phyloP scores from a whole-genome alignment of 306 rosid species.

The Pachyrhizus erosus region DNA sequence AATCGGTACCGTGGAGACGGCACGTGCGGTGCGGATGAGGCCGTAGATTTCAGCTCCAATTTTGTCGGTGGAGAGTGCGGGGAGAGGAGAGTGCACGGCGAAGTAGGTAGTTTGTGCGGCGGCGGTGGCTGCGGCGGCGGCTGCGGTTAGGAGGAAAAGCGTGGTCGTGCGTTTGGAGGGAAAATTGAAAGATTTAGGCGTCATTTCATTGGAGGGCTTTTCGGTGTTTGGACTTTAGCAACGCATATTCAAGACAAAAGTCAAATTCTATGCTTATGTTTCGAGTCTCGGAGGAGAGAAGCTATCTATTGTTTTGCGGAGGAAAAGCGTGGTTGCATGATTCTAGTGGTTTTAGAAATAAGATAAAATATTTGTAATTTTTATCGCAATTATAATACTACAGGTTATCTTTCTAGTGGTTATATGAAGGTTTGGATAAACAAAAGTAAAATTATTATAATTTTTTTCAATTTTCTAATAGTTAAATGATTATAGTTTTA shows the following conservation, averaged over 20 bases:
- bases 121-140: conserved; percentile 35
- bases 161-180: conserved; percentile 57
- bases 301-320: neutral
- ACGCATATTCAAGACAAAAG: neutral
- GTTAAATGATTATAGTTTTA: too few relatives aligned
- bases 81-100: conserved; percentile 19
- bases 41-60: conserved; percentile 54
- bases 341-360: neutral
- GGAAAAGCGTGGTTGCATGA: neutral
- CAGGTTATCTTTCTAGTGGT: too few relatives aligned
- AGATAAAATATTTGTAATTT: too few relatives aligned
- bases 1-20: conserved; percentile 65
- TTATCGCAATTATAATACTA: too few relatives aligned
- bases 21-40: conserved; percentile 76
- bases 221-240: neutral
- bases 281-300: neutral
- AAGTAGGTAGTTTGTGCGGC: conserved; percentile 38
- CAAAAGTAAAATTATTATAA: too few relatives aligned
- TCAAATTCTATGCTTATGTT: neutral
- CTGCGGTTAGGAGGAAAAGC: conserved; percentile 49
- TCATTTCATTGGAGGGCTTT: conserved; percentile 35
- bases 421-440: too few relatives aligned
- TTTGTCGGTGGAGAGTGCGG: conserved; percentile 33
- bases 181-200: conserved; percentile 47
- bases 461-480: too few relatives aligned